These are phyloP conservation scores for Picea abies DNA, from an alignment of 83 land plant species.

Conservation along the genomic window DNA sequence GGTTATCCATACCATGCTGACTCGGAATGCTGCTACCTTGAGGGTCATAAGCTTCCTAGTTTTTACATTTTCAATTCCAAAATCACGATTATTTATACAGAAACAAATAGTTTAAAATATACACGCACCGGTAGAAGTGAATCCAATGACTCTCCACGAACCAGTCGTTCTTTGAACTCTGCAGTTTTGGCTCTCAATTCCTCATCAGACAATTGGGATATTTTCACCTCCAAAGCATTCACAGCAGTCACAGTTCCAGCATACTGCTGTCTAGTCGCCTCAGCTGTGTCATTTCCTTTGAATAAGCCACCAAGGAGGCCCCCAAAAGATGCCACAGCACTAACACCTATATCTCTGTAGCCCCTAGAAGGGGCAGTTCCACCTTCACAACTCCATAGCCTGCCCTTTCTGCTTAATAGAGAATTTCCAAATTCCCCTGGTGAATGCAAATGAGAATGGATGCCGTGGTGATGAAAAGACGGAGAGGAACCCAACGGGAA, in stretches of 20 bases:
- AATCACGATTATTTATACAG: neutral
- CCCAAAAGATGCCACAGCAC: slow-evolving; percentile 46
- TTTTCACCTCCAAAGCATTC: slow-evolving; percentile 68
- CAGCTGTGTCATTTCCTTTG: slow-evolving; percentile 76
- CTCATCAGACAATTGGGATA: slow-evolving; percentile 65
- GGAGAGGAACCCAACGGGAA: slow-evolving; percentile 13
- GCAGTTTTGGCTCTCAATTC: slow-evolving; percentile 72
- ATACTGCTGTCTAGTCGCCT: slow-evolving; percentile 76
- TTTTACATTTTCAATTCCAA: neutral
- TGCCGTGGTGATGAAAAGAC: neutral
- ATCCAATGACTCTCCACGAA: slow-evolving; percentile 72
- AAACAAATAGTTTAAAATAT: neutral
- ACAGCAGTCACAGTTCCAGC: slow-evolving; percentile 52
- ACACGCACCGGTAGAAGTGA: slow-evolving; percentile 84
- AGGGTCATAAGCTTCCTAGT: neutral
- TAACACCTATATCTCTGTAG: slow-evolving; percentile 3
- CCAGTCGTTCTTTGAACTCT: slow-evolving; percentile 60
- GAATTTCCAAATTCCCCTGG: slow-evolving; percentile 9
- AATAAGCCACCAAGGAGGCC: slow-evolving; percentile 84
- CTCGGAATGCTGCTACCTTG: neutral
- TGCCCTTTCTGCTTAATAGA: slow-evolving; percentile 3
- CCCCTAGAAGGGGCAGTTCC: slow-evolving; percentile 14
- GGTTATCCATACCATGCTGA: neutral
- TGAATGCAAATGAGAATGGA: slow-evolving; percentile 10
- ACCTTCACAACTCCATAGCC: slow-evolving; percentile 4